Conservation (phyloP, 2,329 filamentous ascomycete species). For the Penicillium sp. region DNA sequence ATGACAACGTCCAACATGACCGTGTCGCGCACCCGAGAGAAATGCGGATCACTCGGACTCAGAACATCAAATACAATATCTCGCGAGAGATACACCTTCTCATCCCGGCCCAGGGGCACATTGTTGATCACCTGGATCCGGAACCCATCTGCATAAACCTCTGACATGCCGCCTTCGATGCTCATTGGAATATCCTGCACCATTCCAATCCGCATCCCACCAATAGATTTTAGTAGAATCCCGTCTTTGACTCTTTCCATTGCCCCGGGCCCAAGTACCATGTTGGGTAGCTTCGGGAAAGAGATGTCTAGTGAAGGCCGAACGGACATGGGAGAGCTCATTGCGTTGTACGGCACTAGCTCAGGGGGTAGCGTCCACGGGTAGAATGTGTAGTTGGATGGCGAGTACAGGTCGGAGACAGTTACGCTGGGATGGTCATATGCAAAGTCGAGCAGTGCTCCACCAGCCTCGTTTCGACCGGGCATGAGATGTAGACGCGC, state of each 20-base stretch:
- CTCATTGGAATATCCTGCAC: constrained; percentile 42
- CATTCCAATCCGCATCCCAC: constrained; percentile 53
- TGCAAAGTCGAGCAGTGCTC: constrained; percentile 52
- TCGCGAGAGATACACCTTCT: constrained; percentile 75
- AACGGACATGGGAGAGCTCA: constrained; percentile 67
- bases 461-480: constrained; percentile 53
- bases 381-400: constrained; percentile 78
- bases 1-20: constrained; percentile 71
- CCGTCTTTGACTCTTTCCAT: constrained; percentile 58
- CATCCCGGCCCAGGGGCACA: constrained; percentile 77
- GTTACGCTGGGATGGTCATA: constrained; percentile 53
- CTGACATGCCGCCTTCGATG: constrained; percentile 14
- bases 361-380: constrained; percentile 84
- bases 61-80: constrained; percentile 69
- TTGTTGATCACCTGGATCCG: constrained; percentile 75
- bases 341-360: constrained; percentile 71
- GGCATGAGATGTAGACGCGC: constrained; percentile 77
- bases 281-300: constrained; percentile 56
- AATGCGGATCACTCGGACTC: constrained; percentile 69
- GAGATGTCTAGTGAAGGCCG: constrained; percentile 69
- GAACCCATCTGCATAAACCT: constrained; percentile 32
- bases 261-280: constrained; percentile 43
- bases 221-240: constrained; percentile 58
- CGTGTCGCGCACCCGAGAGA: constrained; percentile 70
- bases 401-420: constrained; percentile 53